Evolutionary conservation across 2,329 filamentous ascomycete genomes (phyloP).

Genomic region (Whalleya microplaca): DNA sequence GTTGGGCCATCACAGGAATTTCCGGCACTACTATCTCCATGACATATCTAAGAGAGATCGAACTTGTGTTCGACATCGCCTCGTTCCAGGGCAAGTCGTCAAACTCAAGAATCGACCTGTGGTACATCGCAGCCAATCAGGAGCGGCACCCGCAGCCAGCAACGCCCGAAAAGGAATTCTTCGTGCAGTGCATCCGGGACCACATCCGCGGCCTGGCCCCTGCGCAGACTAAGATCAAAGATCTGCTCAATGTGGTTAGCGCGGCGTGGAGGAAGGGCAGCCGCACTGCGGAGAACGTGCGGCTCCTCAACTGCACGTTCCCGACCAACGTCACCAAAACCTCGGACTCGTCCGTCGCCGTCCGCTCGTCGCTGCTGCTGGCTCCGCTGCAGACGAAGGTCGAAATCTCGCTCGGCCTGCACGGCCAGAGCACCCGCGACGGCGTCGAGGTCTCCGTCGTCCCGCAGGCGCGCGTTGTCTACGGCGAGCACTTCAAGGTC

Average conservation of each 20-base stretch:
- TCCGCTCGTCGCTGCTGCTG: constrained; percentile 67
- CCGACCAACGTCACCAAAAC: constrained; percentile 67
- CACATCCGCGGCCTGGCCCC: constrained; percentile 66
- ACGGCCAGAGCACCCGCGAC: constrained; percentile 47
- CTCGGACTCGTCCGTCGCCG: constrained; percentile 65
- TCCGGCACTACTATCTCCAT: constrained; percentile 68
- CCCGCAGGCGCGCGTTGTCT: constrained; percentile 66
- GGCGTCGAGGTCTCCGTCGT: constrained; percentile 59
- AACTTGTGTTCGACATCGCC: constrained; percentile 71
- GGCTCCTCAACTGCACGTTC: constrained; percentile 64
- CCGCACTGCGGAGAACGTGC: constrained; percentile 62
- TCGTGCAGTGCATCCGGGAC: constrained; percentile 72
- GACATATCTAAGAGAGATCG: constrained; percentile 72
- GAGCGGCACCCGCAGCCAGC: constrained; percentile 57
- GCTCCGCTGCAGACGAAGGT: constrained; percentile 70
- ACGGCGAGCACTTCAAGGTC: constrained; percentile 78
- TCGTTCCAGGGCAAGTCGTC: constrained; percentile 55
- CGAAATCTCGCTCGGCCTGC: constrained; percentile 62
- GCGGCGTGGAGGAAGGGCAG: constrained; percentile 68
- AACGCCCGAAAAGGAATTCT: constrained; percentile 73
- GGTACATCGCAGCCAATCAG: constrained; percentile 66
- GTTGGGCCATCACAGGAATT: constrained; percentile 73
- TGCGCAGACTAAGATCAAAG: constrained; percentile 56
- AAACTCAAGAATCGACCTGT: constrained; percentile 67
- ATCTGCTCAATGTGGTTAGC: constrained; percentile 63